These are phyloP conservation scores for Lentinula novae-zelandiae DNA, from an alignment of 1,284 basidiomycete genomes.

Conservation along the genomic window DNA sequence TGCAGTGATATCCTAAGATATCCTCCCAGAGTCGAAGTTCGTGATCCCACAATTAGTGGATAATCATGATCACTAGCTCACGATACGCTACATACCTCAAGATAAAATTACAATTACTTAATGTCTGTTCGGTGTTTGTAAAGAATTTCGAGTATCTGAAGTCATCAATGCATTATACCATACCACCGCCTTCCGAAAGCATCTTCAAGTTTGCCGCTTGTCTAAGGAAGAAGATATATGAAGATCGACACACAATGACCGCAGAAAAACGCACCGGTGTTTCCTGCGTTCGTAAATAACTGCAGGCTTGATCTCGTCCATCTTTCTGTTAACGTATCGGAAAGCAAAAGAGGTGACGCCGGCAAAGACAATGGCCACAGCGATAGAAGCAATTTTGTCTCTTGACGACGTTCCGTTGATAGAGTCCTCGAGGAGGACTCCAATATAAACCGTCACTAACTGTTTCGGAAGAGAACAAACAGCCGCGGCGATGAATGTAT, in stretches of 20 bases:
- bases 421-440: slow-evolving; percentile 56
- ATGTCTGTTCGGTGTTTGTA: too few species aligned
- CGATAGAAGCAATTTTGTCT: slow-evolving; percentile 11
- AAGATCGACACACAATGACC: not conserved
- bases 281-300: slow-evolving; percentile 9
- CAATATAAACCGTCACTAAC: slow-evolving; percentile 72
- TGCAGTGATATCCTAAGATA: too few species aligned
- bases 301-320: not conserved
- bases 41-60: too few species aligned
- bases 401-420: slow-evolving; percentile 25
- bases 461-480: slow-evolving; percentile 78
- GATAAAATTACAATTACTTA: too few species aligned
- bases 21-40: too few species aligned
- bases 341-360: not conserved
- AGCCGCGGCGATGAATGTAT: slow-evolving; percentile 67
- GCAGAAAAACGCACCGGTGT: not conserved
- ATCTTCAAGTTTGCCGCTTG: slow-evolving; percentile 3
- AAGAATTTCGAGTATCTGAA: not conserved
- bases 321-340: not conserved
- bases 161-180: not conserved
- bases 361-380: not conserved
- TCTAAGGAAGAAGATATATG: not conserved
- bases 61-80: too few species aligned
- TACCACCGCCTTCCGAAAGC: not conserved
- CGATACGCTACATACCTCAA: too few species aligned